Evolutionary conservation across 23 red algal species (phyloP).

Genomic region (Gracilaria vermiculophylla): DNA sequence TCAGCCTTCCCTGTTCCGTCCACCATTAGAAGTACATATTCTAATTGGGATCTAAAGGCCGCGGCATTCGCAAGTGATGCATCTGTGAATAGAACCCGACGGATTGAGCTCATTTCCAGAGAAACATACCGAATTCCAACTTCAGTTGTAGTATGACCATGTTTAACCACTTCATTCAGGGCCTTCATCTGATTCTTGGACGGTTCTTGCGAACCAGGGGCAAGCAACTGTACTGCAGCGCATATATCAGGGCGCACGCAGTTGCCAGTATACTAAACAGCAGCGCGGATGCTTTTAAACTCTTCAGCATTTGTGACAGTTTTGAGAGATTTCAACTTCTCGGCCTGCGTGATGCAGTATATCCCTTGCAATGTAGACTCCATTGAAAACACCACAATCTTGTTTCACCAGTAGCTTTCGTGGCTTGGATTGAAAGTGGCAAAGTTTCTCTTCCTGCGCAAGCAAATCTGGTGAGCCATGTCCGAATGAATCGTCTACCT

Average conservation of each 20-base stretch:
- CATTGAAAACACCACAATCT: background rate
- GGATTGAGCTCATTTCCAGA: background rate
- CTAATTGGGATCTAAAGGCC: background rate
- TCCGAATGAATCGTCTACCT: conserved; percentile 29
- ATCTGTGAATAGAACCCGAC: background rate
- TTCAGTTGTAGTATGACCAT: background rate
- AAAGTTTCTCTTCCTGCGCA: background rate
- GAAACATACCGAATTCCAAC: background rate
- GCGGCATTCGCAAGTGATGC: conserved; percentile 25
- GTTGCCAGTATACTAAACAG: background rate
- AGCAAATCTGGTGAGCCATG: background rate
- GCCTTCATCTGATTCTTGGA: background rate
- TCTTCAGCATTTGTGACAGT: background rate
- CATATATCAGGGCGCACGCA: background rate
- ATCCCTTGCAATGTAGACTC: background rate
- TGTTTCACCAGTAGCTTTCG: background rate
- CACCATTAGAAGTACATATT: background rate
- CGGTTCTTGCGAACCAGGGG: background rate
- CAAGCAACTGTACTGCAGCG: conserved; percentile 8
- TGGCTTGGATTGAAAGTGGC: background rate
- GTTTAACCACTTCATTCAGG: background rate
- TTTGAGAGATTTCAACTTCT: background rate
- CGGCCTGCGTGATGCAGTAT: background rate
- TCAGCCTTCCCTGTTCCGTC: background rate
- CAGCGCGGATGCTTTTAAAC: background rate